Evolutionary conservation across 2,329 filamentous ascomycete genomes (phyloP).

Genomic region (Scleromitrula shiraiana): DNA sequence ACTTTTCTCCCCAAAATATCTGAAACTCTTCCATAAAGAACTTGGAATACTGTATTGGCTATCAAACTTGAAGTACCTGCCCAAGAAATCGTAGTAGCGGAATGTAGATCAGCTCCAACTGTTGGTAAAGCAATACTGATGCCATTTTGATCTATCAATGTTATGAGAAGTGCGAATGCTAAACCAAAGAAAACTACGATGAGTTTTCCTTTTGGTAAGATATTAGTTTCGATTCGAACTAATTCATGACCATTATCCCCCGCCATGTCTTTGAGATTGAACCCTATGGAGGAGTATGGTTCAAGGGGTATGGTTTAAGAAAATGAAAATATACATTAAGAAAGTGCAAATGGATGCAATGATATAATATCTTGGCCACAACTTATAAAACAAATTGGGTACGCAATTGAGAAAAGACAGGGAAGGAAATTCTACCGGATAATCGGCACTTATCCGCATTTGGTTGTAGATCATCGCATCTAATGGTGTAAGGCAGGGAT

Average conservation of each 20-base stretch:
- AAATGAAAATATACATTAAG: neutral
- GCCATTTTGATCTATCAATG: conserved; percentile 35
- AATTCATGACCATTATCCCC: conserved; percentile 15
- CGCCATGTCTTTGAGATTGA: conserved; percentile 14
- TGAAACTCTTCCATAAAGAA: conserved; percentile 54
- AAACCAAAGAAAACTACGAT: conserved; percentile 44
- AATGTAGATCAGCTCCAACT: conserved; percentile 38
- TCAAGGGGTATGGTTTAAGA: too few species aligned
- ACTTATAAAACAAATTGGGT: neutral
- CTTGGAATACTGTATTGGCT: conserved; percentile 54
- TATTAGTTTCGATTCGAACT: conserved; percentile 44
- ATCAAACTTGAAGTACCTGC: conserved; percentile 45
- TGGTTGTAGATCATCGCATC: neutral
- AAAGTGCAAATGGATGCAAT: neutral
- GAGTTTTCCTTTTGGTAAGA: conserved; percentile 43
- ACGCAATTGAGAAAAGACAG: neutral
- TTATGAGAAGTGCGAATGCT: conserved; percentile 45
- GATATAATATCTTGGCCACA: neutral
- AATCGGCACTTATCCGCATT: neutral
- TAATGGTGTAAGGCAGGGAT: too few species aligned
- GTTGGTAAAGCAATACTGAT: conserved; percentile 40
- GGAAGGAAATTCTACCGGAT: neutral
- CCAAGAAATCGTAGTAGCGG: conserved; percentile 46
- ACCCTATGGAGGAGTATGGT: too few species aligned
- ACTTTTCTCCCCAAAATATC: conserved; percentile 55